phyloP scores from a whole-genome alignment of 2,329 filamentous ascomycete genomes.

The Ramularia endophylla region DNA sequence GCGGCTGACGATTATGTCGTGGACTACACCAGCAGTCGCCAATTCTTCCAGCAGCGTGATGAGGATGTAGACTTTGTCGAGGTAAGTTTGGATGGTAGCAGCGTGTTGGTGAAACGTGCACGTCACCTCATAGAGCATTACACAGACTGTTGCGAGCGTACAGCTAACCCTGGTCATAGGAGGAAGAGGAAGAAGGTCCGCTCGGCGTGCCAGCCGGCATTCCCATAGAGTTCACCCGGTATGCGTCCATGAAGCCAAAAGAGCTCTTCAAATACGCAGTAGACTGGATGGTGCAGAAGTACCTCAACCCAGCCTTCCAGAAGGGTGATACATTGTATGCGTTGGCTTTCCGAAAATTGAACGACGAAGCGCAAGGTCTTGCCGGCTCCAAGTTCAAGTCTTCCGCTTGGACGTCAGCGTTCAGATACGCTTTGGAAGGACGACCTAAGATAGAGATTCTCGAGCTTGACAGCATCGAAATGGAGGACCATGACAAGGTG shows the following conservation, averaged over 20 bases:
- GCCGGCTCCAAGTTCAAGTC: conserved; percentile 67
- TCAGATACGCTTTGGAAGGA: conserved; percentile 59
- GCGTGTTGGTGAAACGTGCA: conserved; percentile 44
- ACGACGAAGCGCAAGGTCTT: conserved; percentile 63
- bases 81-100: conserved; percentile 21
- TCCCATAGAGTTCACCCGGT: conserved; percentile 63
- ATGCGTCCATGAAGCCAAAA: conserved; percentile 60
- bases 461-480: too few species aligned
- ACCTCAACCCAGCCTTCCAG: conserved; percentile 65
- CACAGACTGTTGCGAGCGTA: too few species aligned
- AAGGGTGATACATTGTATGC: conserved; percentile 58
- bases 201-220: conserved; percentile 53
- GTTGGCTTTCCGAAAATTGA: conserved; percentile 64
- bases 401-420: conserved; percentile 61
- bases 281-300: conserved; percentile 77
- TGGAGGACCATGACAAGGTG: too few species aligned
- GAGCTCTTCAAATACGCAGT: conserved; percentile 69
- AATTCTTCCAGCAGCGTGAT: conserved; percentile 45
- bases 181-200: conserved; percentile 52
- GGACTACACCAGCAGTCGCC: conserved; percentile 25
- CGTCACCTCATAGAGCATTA: too few species aligned
- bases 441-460: conserved; percentile 53
- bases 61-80: conserved; percentile 48
- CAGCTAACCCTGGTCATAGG: conserved; percentile 55
- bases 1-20: conserved; percentile 28